A percentile compares a stretch with the other conserved stretches of the same genome.
Evolutionary conservation across 1,284 basidiomycete species (phyloP).

Genomic region (Rhodotorula glutinis): DNA sequence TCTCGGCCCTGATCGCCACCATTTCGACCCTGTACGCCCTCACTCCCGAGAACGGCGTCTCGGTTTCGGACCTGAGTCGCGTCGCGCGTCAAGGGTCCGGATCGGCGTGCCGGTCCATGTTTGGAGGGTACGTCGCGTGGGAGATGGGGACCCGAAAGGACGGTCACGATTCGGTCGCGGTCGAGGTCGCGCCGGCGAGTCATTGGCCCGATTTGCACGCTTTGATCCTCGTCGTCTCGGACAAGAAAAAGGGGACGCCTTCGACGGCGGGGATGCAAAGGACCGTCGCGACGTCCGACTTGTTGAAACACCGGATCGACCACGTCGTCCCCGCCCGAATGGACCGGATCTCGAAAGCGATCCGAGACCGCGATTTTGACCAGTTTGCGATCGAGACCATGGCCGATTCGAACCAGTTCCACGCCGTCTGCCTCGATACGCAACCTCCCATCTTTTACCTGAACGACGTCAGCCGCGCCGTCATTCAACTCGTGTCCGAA

Average conservation of each 20-base stretch:
- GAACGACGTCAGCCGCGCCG: conserved; percentile 87
- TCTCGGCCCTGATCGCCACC: conserved; percentile 89
- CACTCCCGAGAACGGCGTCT: conserved; percentile 24
- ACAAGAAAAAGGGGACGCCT: conserved; percentile 94
- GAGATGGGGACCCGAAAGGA: conserved; percentile 66
- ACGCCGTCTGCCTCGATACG: conserved; percentile 95
- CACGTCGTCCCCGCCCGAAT: conserved; percentile 85
- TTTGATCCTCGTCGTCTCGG: conserved; percentile 93
- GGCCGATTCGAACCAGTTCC: conserved; percentile 97
- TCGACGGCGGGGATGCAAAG: conserved; percentile 96
- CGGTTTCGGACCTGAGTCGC: conserved; percentile 69
- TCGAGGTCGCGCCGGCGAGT: conserved; percentile 76
- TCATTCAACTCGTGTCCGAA: conserved; percentile 84
- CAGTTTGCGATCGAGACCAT: conserved; percentile 88
- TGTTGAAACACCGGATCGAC: conserved; percentile 85
- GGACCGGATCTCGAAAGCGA: conserved; percentile 75
- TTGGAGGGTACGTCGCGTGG: conserved; percentile 98
- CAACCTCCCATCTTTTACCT: conserved; percentile 98
- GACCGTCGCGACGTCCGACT: conserved; percentile 84
- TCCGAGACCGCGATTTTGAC: conserved; percentile 77
- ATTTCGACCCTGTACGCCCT: conserved; percentile 83
- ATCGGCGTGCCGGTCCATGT: conserved; percentile 94
- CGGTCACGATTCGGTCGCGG: conserved; percentile 83
- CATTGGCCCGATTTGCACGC: conserved; percentile 97
- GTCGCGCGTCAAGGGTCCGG: conserved; percentile 97